Conservation (phyloP, 768 basidiomycete species). For the Boletus sp. region DNA sequence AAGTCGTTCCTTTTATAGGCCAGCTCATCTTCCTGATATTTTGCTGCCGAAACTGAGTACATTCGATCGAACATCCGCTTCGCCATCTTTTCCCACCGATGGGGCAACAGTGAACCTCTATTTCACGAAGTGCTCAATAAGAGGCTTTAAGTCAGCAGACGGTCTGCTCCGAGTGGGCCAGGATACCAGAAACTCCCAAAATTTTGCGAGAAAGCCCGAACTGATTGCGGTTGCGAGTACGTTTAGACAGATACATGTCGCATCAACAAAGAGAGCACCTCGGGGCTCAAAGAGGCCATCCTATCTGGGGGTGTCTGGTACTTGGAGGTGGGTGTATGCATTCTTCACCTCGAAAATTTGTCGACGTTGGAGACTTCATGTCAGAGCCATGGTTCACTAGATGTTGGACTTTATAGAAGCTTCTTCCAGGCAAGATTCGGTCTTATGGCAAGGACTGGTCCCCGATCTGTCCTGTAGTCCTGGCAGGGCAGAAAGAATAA, state of each 20-base stretch:
- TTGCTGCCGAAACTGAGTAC: too few relatives aligned
- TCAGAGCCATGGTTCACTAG: slow-evolving; percentile 25
- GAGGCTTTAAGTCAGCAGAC: slow-evolving; percentile 14
- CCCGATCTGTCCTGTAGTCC: slow-evolving; percentile 15
- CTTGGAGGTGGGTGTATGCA: slow-evolving; percentile 22
- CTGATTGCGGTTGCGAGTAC: slow-evolving; percentile 25
- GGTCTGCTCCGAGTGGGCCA: slow-evolving; percentile 13
- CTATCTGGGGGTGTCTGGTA: slow-evolving; percentile 27
- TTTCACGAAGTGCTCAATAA: too few relatives aligned
- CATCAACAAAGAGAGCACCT: slow-evolving; percentile 27
- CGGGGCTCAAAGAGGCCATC: slow-evolving; percentile 30
- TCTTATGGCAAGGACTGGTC: slow-evolving; percentile 27
- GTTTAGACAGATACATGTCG: slow-evolving; percentile 31
- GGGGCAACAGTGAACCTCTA: too few relatives aligned
- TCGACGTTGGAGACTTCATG: slow-evolving; percentile 21
- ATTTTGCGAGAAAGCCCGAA: slow-evolving; percentile 28
- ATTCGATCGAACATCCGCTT: too few relatives aligned
- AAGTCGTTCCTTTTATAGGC: too few relatives aligned
- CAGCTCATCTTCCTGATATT: too few relatives aligned
- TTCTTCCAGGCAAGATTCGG: slow-evolving; percentile 22
- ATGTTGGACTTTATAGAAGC: slow-evolving; percentile 25
- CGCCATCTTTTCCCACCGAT: too few relatives aligned
- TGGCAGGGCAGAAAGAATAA: slow-evolving; percentile 19
- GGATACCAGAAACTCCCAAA: slow-evolving; percentile 27
- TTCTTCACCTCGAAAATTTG: slow-evolving; percentile 25